Conservation (phyloP, 2,329 filamentous ascomycete genomes). For the Fusarium virguliforme region DNA sequence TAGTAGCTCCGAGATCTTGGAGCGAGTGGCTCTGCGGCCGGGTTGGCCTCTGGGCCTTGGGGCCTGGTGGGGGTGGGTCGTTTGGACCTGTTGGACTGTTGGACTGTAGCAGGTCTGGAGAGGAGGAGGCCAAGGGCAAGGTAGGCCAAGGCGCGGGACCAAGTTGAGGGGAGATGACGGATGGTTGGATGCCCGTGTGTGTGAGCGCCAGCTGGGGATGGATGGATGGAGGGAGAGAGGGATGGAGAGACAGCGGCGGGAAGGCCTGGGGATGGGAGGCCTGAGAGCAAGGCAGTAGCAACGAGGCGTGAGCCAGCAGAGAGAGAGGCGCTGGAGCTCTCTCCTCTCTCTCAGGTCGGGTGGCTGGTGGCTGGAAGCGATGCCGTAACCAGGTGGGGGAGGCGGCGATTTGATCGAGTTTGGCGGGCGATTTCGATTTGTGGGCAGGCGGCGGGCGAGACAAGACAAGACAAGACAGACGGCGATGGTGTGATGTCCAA, state of each 20-base stretch:
- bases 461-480: slow-evolving; percentile 27
- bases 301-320: slow-evolving; percentile 13
- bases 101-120: slow-evolving; percentile 23
- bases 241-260: neutral
- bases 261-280: slow-evolving; percentile 17
- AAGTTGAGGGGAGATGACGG: slow-evolving; percentile 27
- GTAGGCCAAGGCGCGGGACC: slow-evolving; percentile 11
- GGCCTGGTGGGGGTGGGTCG: slow-evolving; percentile 50
- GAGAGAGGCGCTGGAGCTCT: no score
- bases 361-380: slow-evolving; percentile 52
- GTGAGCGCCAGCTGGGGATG: neutral
- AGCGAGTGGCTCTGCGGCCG: slow-evolving; percentile 50
- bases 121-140: slow-evolving; percentile 12
- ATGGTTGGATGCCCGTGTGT: neutral
- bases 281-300: slow-evolving; percentile 40
- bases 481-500: slow-evolving; percentile 33
- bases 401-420: slow-evolving; percentile 46
- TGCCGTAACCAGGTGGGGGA: slow-evolving; percentile 53
- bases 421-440: slow-evolving; percentile 45
- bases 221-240: neutral
- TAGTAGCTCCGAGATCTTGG: slow-evolving; percentile 54
- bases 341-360: slow-evolving; percentile 4
- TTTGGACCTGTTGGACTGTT: slow-evolving; percentile 40
- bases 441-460: slow-evolving; percentile 32
- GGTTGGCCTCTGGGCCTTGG: slow-evolving; percentile 48